Evolutionary conservation across 257 asterid genomes (phyloP).

Genomic region (Ligustrum vulgare): DNA sequence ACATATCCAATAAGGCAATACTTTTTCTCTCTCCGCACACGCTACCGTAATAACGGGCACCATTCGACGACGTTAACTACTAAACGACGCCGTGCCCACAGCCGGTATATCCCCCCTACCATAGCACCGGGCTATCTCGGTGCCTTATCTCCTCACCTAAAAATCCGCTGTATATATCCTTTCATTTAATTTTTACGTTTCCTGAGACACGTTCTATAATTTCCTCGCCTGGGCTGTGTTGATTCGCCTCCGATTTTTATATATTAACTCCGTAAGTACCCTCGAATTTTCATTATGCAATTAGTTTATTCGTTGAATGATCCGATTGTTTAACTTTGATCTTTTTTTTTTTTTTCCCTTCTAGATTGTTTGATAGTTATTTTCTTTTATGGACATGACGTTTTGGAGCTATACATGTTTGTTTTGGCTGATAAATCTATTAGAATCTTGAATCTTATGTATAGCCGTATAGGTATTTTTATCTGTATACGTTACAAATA

Average conservation of each 20-base stretch:
- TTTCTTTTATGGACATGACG: background rate
- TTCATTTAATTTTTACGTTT: background rate
- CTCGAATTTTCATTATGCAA: background rate
- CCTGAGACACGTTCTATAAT: slow-evolving; percentile 26
- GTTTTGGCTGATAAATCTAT: slow-evolving; percentile 1
- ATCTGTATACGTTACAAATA: background rate
- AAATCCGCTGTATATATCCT: background rate
- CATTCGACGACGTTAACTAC: background rate
- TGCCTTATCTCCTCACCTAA: slow-evolving; percentile 18
- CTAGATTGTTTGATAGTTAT: background rate
- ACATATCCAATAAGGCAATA: no score
- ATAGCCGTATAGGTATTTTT: background rate
- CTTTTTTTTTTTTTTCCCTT: background rate
- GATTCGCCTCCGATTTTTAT: slow-evolving; percentile 22
- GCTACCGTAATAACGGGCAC: slow-evolving; percentile 16
- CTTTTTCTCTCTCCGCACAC: background rate
- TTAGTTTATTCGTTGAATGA: slow-evolving; percentile 1
- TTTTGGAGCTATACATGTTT: slow-evolving; percentile 16
- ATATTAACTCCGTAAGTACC: slow-evolving; percentile 25
- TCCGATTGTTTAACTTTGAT: slow-evolving; percentile 15
- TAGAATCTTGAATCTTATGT: background rate
- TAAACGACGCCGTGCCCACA: slow-evolving; percentile 23
- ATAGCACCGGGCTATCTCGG: slow-evolving; percentile 29
- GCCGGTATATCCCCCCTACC: slow-evolving; percentile 18
- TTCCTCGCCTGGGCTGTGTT: slow-evolving; percentile 19